Conservation (phyloP, 352 stramenopile genomes). For the Thraustochytrium striatum region DNA sequence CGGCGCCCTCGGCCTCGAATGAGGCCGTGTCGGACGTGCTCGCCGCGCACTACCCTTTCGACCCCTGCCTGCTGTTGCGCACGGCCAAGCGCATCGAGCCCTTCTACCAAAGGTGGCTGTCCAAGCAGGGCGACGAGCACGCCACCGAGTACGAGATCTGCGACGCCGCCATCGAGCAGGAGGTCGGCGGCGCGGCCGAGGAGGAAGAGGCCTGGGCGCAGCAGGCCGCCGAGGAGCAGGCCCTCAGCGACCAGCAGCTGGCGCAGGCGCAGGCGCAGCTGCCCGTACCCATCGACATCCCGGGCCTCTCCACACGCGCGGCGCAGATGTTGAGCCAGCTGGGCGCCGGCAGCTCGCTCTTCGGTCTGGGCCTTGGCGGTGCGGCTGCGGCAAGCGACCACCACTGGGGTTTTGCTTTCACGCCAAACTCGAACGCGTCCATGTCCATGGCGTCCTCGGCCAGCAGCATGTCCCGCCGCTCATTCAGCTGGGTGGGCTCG, state of each 20-base stretch:
- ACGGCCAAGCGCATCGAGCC: constrained; percentile 4
- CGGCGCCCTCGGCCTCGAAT: neutral
- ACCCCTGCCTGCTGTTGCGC: constrained; percentile 7
- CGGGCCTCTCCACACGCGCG: constrained; percentile 11
- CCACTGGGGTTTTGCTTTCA: no score
- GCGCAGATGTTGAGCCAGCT: constrained; percentile 27
- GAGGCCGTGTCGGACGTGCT: neutral
- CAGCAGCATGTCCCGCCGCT: no score
- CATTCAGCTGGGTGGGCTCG: no score
- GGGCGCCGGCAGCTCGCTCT: no score
- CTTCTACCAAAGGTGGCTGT: constrained; percentile 17
- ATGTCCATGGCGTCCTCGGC: no score
- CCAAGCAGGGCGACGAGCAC: neutral
- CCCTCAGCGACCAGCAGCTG: constrained; percentile 1
- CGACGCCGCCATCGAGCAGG: constrained; percentile 13
- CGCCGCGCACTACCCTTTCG: constrained; percentile 19
- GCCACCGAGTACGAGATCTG: constrained; percentile 13
- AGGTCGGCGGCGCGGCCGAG: neutral
- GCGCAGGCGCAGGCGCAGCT: neutral
- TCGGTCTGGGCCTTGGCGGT: no score
- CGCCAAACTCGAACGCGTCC: no score
- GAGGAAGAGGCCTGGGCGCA: neutral
- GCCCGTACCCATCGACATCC: constrained; percentile 12
- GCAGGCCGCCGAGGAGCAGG: neutral
- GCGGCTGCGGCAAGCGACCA: no score